Conservation (phyloP, 2,329 filamentous ascomycete species). For the Macrophomina phaseolina region DNA sequence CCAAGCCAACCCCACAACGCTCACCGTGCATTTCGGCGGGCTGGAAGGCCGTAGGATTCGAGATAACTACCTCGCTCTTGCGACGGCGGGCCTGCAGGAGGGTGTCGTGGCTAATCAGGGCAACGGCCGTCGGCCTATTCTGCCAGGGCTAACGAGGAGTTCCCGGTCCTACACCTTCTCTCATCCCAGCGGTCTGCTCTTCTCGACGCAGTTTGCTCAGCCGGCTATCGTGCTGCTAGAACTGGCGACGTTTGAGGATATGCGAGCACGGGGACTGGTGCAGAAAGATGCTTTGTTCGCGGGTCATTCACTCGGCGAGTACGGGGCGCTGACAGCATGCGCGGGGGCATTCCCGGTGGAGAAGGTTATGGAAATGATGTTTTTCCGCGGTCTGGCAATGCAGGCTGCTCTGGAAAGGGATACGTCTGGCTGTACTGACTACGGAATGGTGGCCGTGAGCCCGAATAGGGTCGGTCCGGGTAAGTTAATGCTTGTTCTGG, state of each 20-base stretch:
- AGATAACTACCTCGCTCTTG: constrained; percentile 42
- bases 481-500: too few species aligned
- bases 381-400: constrained; percentile 12
- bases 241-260: constrained; percentile 20
- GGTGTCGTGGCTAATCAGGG: neutral
- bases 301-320: constrained; percentile 33
- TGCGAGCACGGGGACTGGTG: constrained; percentile 26
- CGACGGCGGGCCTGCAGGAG: too few species aligned
- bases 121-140: neutral
- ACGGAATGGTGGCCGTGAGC: neutral
- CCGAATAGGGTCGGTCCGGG: neutral
- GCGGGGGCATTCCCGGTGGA: constrained; percentile 33
- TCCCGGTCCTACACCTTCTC: constrained; percentile 32
- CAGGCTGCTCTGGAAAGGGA: neutral
- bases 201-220: constrained; percentile 35
- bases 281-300: constrained; percentile 25
- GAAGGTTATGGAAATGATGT: constrained; percentile 28
- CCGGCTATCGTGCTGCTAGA: constrained; percentile 30
- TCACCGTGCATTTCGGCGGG: constrained; percentile 48
- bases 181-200: constrained; percentile 31
- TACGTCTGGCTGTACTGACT: neutral
- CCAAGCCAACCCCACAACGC: constrained; percentile 43
- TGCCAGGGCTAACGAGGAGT: neutral
- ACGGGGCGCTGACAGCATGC: constrained; percentile 30
- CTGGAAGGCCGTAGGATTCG: constrained; percentile 39